A percentile compares a stretch with the other conserved stretches of the same genome.
phyloP scores from a whole-genome alignment of 805 yeast genomes.

The Spathaspora boniae region DNA sequence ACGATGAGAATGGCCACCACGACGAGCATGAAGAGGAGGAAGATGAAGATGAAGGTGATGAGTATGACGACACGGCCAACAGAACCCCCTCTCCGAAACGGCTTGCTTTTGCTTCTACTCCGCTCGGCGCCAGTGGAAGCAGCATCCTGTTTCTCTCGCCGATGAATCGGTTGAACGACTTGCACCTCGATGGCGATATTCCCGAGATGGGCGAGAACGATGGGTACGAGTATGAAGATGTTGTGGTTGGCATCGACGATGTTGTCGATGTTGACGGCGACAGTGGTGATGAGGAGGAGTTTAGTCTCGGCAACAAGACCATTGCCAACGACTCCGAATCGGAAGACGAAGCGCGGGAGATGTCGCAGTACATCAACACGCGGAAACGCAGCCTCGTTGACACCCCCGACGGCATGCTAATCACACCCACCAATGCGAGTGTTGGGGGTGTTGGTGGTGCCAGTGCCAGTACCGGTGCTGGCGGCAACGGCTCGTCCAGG shows the following conservation, averaged over 20 bases:
- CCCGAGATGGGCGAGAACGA: constrained; percentile 12
- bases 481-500: constrained; percentile 6
- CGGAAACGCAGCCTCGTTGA: constrained; percentile 9
- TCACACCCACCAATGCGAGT: too few species aligned
- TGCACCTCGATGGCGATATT: constrained; percentile 24
- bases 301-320: constrained; percentile 25
- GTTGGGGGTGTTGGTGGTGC: too few species aligned
- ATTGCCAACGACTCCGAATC: constrained; percentile 19
- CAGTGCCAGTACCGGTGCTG: constrained; percentile 7
- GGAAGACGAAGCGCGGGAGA: constrained; percentile 9
- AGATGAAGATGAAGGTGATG: constrained; percentile 1
- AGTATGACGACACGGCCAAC: neutral
- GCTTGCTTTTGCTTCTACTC: constrained; percentile 11
- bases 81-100: constrained; percentile 9
- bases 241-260: too few species aligned
- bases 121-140: constrained; percentile 14
- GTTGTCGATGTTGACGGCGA: constrained; percentile 12
- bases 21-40: neutral
- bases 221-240: constrained; percentile 3
- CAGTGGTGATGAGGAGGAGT: constrained; percentile 12
- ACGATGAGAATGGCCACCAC: constrained; percentile 1
- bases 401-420: constrained; percentile 4
- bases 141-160: constrained; percentile 30
- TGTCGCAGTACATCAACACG: constrained; percentile 4
- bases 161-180: constrained; percentile 29